Conservation (phyloP, 2,329 filamentous ascomycete genomes). For the Alternaria hordeiaustralica region DNA sequence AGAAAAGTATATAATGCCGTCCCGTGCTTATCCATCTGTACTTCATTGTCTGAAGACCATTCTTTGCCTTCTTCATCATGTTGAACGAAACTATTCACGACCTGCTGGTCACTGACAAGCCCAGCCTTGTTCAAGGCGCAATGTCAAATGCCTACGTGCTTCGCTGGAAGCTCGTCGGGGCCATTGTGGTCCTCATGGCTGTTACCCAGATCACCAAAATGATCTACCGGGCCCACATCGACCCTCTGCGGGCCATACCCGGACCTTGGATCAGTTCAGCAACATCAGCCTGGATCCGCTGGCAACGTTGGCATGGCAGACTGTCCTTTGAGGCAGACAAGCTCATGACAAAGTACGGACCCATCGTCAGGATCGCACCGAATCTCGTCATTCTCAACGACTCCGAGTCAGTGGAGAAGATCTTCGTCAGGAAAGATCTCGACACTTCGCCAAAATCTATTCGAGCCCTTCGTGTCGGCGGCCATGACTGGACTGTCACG, state of each 20-base stretch:
- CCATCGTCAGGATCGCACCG: conserved; percentile 26
- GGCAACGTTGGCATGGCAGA: conserved; percentile 27
- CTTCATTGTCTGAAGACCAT: not conserved
- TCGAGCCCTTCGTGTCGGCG: conserved; percentile 25
- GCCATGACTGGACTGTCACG: conserved; percentile 29
- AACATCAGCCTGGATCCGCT: conserved; percentile 25
- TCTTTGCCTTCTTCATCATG: not conserved
- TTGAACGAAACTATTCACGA: not conserved
- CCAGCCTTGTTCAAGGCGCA: not conserved
- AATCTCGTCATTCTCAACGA: conserved; percentile 29
- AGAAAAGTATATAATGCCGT: not conserved
- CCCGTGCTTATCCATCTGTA: not conserved
- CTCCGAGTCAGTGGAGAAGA: conserved; percentile 20
- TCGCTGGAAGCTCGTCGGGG: not conserved
- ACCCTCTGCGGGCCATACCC: conserved; percentile 20
- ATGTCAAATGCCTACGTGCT: not conserved
- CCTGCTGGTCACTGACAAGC: not conserved
- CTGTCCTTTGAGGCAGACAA: conserved; percentile 27
- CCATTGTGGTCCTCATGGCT: not conserved
- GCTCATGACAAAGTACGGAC: conserved; percentile 24
- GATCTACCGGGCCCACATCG: conserved; percentile 17
- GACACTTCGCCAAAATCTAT: conserved; percentile 28
- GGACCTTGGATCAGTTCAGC: conserved; percentile 27
- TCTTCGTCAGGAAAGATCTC: conserved; percentile 25
- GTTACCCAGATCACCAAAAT: conserved; percentile 8